These are phyloP conservation scores for Chlorella sorokiniana DNA, from an alignment of 139 green algal species.

Conservation along the genomic window DNA sequence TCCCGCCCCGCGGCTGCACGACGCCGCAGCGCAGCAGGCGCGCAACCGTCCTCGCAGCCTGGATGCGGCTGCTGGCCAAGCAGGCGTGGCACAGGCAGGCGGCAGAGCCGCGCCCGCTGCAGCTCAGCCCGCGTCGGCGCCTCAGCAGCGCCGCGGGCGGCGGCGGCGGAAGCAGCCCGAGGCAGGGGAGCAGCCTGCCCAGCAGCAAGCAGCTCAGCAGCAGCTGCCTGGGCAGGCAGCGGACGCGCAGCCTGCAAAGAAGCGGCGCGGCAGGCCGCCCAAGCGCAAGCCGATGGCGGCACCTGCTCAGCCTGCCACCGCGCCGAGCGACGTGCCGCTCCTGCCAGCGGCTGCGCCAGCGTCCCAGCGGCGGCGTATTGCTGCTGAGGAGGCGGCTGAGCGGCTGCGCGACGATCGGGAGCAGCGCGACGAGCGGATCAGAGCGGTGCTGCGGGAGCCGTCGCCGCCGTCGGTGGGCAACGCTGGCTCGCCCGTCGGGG, in stretches of 20 bases:
- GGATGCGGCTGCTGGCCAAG: too few relatives aligned
- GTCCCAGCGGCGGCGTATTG: background rate
- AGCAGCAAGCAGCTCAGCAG: background rate
- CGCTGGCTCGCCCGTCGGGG: background rate
- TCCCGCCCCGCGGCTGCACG: too few relatives aligned
- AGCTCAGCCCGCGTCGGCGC: too few relatives aligned
- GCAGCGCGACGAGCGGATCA: background rate
- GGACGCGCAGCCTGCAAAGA: background rate
- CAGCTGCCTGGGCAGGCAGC: background rate
- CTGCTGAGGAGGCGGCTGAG: background rate
- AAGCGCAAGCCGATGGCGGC: background rate
- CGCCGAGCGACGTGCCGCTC: too few relatives aligned
- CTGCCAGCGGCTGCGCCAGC: background rate
- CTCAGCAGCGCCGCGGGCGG: too few relatives aligned
- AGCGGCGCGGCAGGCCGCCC: too few relatives aligned
- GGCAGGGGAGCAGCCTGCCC: too few relatives aligned
- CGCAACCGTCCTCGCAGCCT: too few relatives aligned
- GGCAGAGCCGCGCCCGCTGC: too few relatives aligned
- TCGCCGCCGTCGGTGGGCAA: background rate
- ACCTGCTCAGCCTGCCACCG: background rate
- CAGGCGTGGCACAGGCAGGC: too few relatives aligned
- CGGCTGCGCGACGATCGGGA: background rate
- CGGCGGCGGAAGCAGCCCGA: too few relatives aligned
- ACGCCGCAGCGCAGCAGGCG: too few relatives aligned
- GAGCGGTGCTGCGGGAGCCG: background rate